Base-by-base conservation (phyloP, 75 land plant genomes). In the Selaginella moellendorffii region DNA sequence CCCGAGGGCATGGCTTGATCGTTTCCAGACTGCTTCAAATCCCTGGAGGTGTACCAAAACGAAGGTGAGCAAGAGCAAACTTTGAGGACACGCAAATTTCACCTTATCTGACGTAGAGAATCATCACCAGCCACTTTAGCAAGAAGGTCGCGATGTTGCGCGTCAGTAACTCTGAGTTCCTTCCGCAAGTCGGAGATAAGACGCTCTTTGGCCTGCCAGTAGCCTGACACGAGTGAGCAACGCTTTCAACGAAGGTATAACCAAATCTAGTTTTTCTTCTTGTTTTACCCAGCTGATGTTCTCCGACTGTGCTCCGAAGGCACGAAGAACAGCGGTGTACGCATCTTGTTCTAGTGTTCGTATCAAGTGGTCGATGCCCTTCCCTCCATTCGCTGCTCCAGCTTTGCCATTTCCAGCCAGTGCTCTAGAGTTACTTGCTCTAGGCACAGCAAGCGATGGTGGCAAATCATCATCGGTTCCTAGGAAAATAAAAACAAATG, bases 231-330 rank as follows among this genome's bases (percentile, higher is more conserved):
- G 30, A 62, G 5, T 5, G 14, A 36, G n/a, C n/a, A n/a, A n/a
- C n/a, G n/a, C n/a, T n/a, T n/a, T n/a, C n/a, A n/a, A n/a, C n/a
- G n/a, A n/a, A n/a, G n/a, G n/a, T n/a, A n/a, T n/a, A n/a, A n/a
- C n/a, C n/a, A n/a, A n/a, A n/a, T n/a, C n/a, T n/a, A n/a, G n/a
- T n/a, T n/a, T n/a, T n/a, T n/a, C n/a, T n/a, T n/a, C n/a, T n/a
- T n/a, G 2, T 21, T 61, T 10, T 81, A 87, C 91, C 89, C 96
- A 92, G 51, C 95, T 81, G 67, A 92, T 88, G 60, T 78, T 83
- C 71, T 88, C 97, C 54, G 95, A 77, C 69, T 92, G 97, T 53
- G 97, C 96, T 69, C 87, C 87, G 17, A 92, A 74, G 62, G 88
- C 95, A 91, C 51, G 97, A 93, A 92, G 75, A 79, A 92, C 82